Percentiles rank a stretch among this genome's conserved stretches.
Conservation (phyloP, 805 yeast species). For the Starmerella asiatica region DNA sequence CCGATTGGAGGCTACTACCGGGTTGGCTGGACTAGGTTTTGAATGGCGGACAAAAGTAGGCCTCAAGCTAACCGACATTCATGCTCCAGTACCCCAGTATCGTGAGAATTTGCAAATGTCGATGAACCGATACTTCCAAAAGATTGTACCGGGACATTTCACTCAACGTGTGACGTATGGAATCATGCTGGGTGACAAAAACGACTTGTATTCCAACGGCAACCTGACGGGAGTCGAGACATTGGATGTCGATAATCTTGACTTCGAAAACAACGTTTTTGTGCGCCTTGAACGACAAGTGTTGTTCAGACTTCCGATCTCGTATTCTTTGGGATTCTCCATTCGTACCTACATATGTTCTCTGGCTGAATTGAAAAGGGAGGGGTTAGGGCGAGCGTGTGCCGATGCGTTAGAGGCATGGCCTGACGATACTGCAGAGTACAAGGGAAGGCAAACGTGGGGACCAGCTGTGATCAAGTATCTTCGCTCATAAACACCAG, state of each 20-base stretch:
- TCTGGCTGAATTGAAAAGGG: slow-evolving; percentile 34
- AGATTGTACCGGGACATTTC: slow-evolving; percentile 39
- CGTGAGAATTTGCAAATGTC: slow-evolving; percentile 40
- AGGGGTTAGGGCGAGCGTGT: slow-evolving; percentile 38
- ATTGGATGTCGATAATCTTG: slow-evolving; percentile 25
- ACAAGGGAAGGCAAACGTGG: slow-evolving; percentile 56
- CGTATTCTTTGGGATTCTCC: slow-evolving; percentile 37
- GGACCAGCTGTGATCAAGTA: slow-evolving; percentile 28
- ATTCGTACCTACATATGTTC: slow-evolving; percentile 49
- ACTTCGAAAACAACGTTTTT: slow-evolving; percentile 33
- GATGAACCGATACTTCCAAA: slow-evolving; percentile 55
- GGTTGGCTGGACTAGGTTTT: slow-evolving; percentile 63
- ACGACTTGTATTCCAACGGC: slow-evolving; percentile 10
- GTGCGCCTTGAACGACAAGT: slow-evolving; percentile 49
- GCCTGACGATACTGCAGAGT: slow-evolving; percentile 42
- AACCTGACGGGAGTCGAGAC: slow-evolving; percentile 3
- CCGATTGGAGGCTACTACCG: slow-evolving; percentile 40
- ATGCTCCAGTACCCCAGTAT: slow-evolving; percentile 63
- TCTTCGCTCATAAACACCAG: slow-evolving; percentile 1
- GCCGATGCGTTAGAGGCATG: slow-evolving; percentile 52
- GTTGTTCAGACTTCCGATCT: slow-evolving; percentile 39
- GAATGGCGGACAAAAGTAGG: slow-evolving; percentile 45
- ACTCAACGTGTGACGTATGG: slow-evolving; percentile 62
- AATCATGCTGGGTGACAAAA: slow-evolving; percentile 22
- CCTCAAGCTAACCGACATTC: slow-evolving; percentile 46